Evolutionary conservation across 2,329 filamentous ascomycete species (phyloP), one percentile per base, ranked within the genome.

Genomic region (Chaetoscypha palmicola): DNA sequence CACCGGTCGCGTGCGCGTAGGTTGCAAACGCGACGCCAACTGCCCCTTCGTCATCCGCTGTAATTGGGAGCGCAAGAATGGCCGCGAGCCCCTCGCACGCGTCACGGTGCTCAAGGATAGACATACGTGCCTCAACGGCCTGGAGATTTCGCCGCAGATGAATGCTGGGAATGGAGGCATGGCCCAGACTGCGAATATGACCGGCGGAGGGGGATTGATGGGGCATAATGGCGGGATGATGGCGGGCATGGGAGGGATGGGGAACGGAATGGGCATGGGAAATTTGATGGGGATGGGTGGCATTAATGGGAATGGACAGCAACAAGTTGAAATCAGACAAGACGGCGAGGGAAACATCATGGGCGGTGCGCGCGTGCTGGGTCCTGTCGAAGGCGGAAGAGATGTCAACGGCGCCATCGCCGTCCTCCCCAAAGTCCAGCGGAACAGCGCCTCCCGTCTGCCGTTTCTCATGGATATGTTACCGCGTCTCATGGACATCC

Each of bases 391-490:
- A 38, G 22, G 37, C 33, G 30, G 42, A 41, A 4, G 30, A 40
- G 32, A n/a, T 10, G 2, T 12, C 12, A 16, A 14, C 17, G 9
- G 9, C 17, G 41, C 49, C 21, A 24, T 57, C 10, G 58, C 59
- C 14, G 54, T 59, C 10, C 24, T 60, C 7, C 58, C 58, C 2
- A 61, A 61, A 40, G 59, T 61, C 1, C 59, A 61, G 41, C 52
- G 59, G 38, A 62, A 60, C 50, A 55, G 49, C 12, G 59, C 59
- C 20, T 50, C 43, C 24, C 47, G 59, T 41, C 33, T 82, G 23
- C 67, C 67, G 34, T 82, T 81, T 58, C 66, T 82, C 2, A 69
- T 76, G 56, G 77, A 81, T 47, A 73, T 73, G 41, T 67, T 82
- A 4, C 75, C 76, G 12, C 70, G 76, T 41, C 71, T 79, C 58